phyloP scores from a whole-genome alignment of 2,329 filamentous ascomycete species.

The Claviceps quebecensis region DNA sequence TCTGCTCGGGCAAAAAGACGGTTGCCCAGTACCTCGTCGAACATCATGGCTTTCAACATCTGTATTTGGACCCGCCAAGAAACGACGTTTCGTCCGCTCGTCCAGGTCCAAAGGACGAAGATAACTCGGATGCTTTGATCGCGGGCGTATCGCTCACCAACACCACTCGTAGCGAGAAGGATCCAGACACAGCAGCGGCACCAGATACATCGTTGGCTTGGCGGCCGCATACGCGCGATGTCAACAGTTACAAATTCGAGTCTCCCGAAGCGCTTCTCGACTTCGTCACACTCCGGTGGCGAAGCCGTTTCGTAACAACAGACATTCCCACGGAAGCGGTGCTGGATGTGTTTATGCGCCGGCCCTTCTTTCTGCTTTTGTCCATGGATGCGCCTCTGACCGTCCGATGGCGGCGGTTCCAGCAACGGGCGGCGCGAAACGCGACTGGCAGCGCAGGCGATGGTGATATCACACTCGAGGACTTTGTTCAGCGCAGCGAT shows the following conservation, averaged over 20 bases:
- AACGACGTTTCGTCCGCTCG: background rate
- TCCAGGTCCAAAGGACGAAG: slow-evolving; percentile 7
- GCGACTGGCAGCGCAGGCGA: slow-evolving; percentile 7
- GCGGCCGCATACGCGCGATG: slow-evolving; percentile 9
- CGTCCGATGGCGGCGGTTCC: slow-evolving; percentile 70
- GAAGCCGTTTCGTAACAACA: slow-evolving; percentile 70
- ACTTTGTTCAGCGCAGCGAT: slow-evolving; percentile 50
- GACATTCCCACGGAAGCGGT: slow-evolving; percentile 61
- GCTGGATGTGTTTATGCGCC: slow-evolving; percentile 59
- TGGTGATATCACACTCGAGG: slow-evolving; percentile 30
- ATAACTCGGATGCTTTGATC: slow-evolving; percentile 13
- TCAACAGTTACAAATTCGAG: slow-evolving; percentile 32
- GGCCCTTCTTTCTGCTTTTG: slow-evolving; percentile 87
- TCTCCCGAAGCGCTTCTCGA: slow-evolving; percentile 59
- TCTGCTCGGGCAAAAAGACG: slow-evolving; percentile 84
- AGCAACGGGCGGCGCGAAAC: slow-evolving; percentile 17
- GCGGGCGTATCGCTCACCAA: slow-evolving; percentile 16
- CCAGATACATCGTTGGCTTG: slow-evolving; percentile 15
- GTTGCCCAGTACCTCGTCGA: slow-evolving; percentile 79
- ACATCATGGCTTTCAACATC: slow-evolving; percentile 65
- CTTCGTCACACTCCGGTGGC: slow-evolving; percentile 77
- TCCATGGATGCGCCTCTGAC: slow-evolving; percentile 83
- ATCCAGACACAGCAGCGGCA: slow-evolving; percentile 12
- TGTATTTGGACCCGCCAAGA: slow-evolving; percentile 38
- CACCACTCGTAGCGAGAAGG: slow-evolving; percentile 1